Evolutionary conservation across 129 eudicot species (phyloP).

Genomic region (Deinandra increscens): DNA sequence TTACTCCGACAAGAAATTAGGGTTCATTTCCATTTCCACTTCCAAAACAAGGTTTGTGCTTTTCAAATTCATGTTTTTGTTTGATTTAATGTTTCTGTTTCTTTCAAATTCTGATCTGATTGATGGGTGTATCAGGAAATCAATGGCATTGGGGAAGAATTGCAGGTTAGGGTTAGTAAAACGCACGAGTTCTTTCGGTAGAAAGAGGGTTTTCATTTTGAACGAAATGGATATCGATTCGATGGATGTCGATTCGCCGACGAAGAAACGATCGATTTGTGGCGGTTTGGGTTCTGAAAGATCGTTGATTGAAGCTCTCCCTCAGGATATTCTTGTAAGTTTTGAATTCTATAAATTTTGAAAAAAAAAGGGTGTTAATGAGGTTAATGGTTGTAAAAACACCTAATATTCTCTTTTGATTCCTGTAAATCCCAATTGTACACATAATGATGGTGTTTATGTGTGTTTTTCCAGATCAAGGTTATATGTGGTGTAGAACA

Average conservation of each 20-base stretch:
- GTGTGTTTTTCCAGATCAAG: conserved; percentile 56
- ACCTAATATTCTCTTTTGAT: too few species aligned
- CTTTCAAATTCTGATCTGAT: background rate
- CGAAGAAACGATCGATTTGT: conserved; percentile 43
- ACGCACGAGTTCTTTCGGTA: background rate
- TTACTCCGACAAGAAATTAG: background rate
- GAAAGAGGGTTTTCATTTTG: conserved; percentile 9
- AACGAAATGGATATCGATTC: background rate
- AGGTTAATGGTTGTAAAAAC: too few species aligned
- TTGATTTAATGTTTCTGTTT: background rate
- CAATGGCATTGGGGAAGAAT: background rate
- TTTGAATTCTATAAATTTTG: background rate
- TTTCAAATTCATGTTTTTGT: background rate
- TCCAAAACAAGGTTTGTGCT: background rate
- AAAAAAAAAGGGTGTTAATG: background rate
- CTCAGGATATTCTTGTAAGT: conserved; percentile 81
- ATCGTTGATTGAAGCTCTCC: conserved; percentile 68
- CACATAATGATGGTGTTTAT: conserved; percentile 18
- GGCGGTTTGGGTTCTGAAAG: conserved; percentile 24
- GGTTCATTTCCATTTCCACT: background rate
- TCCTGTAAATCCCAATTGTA: background rate
- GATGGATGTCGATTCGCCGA: conserved; percentile 13
- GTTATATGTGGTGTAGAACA: conserved; percentile 89
- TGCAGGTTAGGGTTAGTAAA: conserved; percentile 10
- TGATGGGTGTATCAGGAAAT: background rate